Base-by-base conservation (phyloP, 805 yeast species). In the Candida morakotiae region DNA sequence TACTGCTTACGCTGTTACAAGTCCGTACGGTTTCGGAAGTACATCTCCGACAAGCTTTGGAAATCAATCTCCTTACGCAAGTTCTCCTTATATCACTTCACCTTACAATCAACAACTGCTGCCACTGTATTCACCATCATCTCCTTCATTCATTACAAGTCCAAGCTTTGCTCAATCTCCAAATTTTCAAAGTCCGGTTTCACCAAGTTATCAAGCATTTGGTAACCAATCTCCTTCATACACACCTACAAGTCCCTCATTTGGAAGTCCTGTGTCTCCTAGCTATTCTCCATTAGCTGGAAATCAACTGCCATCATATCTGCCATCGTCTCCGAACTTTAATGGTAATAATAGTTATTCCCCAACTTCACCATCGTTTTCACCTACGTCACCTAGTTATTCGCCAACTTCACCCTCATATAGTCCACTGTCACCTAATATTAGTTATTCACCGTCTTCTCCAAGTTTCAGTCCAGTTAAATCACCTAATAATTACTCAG, bases 301-400 rank as follows among this genome's bases (percentile, higher is more conserved):
- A 56, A 45, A 52, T 10, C 73, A 69, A 45, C 57, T 77, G 0
- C 89, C 89, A 41, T 84, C 95, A 0, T 87, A 87, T 58, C 71
- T 82, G 1, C 95, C 95, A 32, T 83, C 89, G 2, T 77, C 85
- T 5, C 97, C 96, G 39, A 51, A 66, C 1, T 87, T 86, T 58
- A n/a, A n/a, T n/a, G n/a, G n/a, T n/a, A n/a, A n/a, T n/a, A n/a
- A n/a, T n/a, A n/a, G n/a, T n/a, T n/a, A n/a, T n/a, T 71, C 82
- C 1, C 95, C 95, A 32, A 83, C 89, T 2, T 77, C 85, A 5
- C 89, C 93, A 44, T 52, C 59, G 4, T 80, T 80, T 53, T 65
- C 77, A 0, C 93, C 93, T 37, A 82, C 89, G 0, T 78, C 87
- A 0, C 93, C 94, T 48, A 52, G 69, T 11, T 73, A 74, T 44